Evolutionary conservation across 2,329 filamentous ascomycete species (phyloP).

Genomic region (Beauveria scarabaeidicola): DNA sequence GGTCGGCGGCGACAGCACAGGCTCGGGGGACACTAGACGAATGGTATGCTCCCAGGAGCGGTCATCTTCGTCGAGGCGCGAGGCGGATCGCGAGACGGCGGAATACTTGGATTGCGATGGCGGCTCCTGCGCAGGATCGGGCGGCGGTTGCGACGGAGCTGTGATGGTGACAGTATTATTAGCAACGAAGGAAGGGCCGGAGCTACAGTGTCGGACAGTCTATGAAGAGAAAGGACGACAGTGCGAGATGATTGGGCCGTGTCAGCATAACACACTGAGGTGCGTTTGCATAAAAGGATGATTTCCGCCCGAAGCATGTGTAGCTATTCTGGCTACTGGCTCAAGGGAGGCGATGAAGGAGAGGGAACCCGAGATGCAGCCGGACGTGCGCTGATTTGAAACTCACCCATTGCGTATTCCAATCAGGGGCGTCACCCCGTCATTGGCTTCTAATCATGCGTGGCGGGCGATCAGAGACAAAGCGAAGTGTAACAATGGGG

Average conservation of each 20-base stretch:
- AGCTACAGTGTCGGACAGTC: neutral
- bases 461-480: conserved; percentile 3
- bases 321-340: neutral
- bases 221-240: neutral
- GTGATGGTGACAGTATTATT: neutral
- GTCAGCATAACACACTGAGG: neutral
- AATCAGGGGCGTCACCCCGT: conserved; percentile 9
- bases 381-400: neutral
- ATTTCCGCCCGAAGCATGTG: neutral
- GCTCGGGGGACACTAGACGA: conserved; percentile 9
- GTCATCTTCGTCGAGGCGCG: conserved; percentile 9
- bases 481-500: neutral
- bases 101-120: neutral
- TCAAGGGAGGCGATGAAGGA: neutral
- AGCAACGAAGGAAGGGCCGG: neutral
- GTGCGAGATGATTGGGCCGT: neutral
- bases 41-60: conserved; percentile 11
- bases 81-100: conserved; percentile 5
- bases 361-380: neutral
- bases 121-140: conserved; percentile 4
- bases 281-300: conserved; percentile 1
- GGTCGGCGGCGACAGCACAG: neutral
- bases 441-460: conserved; percentile 9
- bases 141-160: conserved; percentile 10
- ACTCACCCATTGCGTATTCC: conserved; percentile 10